Base-by-base conservation (phyloP, 805 yeast genomes). In the Starmerella etchellsii region DNA sequence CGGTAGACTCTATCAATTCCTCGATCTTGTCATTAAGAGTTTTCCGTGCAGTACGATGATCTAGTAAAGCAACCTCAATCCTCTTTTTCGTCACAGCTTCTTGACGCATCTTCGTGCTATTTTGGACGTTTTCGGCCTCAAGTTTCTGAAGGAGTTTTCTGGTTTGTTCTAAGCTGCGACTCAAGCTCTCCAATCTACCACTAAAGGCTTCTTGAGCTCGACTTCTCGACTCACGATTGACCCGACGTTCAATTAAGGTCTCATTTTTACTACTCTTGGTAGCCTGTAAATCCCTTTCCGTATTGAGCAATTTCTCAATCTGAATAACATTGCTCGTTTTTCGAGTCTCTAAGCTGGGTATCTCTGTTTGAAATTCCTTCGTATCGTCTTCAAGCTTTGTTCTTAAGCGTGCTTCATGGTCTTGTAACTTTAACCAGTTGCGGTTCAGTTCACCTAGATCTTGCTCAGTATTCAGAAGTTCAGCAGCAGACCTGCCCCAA, bases 301-400 rank as follows among this genome's bases (percentile, higher is more conserved):
- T 18, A n/a, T 16, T 19, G 15, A 3, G 8, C 15, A 28, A 22
- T 5, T 21, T 15, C 26, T 36, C 23, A n/a, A 29, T 10, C 31
- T 36, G 23, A 8, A 6, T 15, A 10, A 14, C 25, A 29, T 29
- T n/a, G n/a, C 3, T 18, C 4, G 23, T 18, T 6, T 8, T 28
- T 5, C 39, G 25, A 3, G 23, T 18, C 31, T 36, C 39, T 13
- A 36, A 26, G 34, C 39, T 36, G 10, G 24, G 18, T 27, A 36
- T 29, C 13, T 31, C 32, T 2, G 37, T 11, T 5, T 26, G 25
- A 16, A 37, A 13, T 6, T n/a, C n/a, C 18, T 18, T 7, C 2
- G 22, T 19, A 8, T 35, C 40, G 14, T 22, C 29, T 6, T 40
- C 43, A 8, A 40, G 18, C 30, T 26, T 15, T 8, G 20, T 30